Percentiles rank a stretch among this genome's conserved stretches.
Conservation (phyloP, 1,284 basidiomycete species). For the Tetrapyrgos nigripes region DNA sequence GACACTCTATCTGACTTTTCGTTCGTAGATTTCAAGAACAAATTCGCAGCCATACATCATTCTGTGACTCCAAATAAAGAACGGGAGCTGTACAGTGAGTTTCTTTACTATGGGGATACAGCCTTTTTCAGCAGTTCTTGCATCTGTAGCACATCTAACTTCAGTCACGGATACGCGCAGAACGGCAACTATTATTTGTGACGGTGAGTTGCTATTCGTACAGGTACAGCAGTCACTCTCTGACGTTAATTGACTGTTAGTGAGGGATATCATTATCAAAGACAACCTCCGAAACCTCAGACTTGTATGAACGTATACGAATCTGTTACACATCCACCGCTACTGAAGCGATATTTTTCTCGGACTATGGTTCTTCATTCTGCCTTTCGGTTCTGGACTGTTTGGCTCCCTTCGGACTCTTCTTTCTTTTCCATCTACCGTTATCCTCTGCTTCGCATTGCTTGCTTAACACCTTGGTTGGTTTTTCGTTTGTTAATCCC, state of each 20-base stretch:
- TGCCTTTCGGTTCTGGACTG: too few relatives aligned
- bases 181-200: conserved; percentile 62
- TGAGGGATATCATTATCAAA: conserved; percentile 69
- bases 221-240: neutral
- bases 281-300: conserved; percentile 61
- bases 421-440: too few relatives aligned
- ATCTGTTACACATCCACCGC: too few relatives aligned
- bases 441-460: too few relatives aligned
- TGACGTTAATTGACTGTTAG: conserved; percentile 34
- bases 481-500: too few relatives aligned
- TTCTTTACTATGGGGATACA: neutral
- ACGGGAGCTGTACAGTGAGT: conserved; percentile 73
- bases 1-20: conserved; percentile 9
- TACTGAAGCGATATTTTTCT: too few relatives aligned
- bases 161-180: conserved; percentile 74
- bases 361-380: too few relatives aligned
- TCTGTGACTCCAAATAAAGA: conserved; percentile 68
- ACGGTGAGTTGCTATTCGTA: conserved; percentile 40
- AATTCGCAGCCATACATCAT: conserved; percentile 74
- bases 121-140: conserved; percentile 13
- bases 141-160: conserved; percentile 74
- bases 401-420: too few relatives aligned
- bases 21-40: conserved; percentile 69
- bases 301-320: conserved; percentile 48
- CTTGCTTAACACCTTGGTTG: too few relatives aligned